Percentiles rank a stretch among this genome's conserved stretches.
These are phyloP conservation scores for Miscanthus sacchariflorus DNA, from an alignment of 202 grass and related monocot genomes.

Conservation along the genomic window DNA sequence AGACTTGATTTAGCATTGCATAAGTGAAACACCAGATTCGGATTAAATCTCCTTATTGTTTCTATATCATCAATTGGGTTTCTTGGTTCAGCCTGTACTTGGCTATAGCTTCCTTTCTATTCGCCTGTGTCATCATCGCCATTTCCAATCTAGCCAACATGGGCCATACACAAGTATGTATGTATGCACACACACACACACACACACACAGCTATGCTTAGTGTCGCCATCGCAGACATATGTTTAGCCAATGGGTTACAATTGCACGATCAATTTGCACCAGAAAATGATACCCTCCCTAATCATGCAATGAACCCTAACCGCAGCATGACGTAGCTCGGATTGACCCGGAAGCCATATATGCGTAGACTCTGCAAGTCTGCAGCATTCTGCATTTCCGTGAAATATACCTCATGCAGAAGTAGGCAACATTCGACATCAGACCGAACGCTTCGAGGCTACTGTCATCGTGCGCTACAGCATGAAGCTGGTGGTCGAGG, in stretches of 20 bases:
- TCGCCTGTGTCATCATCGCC: not conserved
- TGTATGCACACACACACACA: too few relatives aligned
- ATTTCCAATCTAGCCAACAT: not conserved
- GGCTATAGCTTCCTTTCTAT: not conserved
- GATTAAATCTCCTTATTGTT: not conserved
- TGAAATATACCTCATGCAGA: conserved; percentile 1
- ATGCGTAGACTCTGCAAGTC: not conserved
- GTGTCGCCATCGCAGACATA: not conserved
- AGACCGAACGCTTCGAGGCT: not conserved
- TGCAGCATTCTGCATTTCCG: not conserved
- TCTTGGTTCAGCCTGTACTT: not conserved
- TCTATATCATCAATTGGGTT: not conserved
- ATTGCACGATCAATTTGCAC: not conserved
- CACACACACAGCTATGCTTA: not conserved
- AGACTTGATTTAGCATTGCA: not conserved
- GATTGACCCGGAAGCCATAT: not conserved
- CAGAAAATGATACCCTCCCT: not conserved
- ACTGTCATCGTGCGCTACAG: not conserved
- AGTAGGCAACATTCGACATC: not conserved
- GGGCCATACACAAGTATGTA: not conserved
- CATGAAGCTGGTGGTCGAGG: conserved; percentile 61
- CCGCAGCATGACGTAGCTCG: not conserved
- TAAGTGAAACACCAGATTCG: not conserved
- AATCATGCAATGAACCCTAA: not conserved
- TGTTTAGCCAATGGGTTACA: not conserved